phyloP scores from a whole-genome alignment of 441 rosid genomes.

The Euphorbia schlechtendalii region DNA sequence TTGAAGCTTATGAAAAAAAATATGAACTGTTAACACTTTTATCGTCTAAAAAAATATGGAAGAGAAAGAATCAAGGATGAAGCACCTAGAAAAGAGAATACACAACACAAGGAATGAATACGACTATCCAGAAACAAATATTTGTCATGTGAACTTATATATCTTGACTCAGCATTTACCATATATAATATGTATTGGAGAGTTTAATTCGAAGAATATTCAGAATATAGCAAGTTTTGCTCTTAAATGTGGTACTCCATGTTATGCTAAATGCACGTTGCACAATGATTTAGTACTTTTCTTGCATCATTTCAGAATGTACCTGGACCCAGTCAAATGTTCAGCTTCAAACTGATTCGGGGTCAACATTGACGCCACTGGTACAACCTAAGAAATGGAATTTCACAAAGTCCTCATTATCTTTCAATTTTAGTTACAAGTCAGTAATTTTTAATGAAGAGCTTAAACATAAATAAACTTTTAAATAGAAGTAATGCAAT shows the following conservation, averaged over 20 bases:
- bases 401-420: conserved; percentile 11
- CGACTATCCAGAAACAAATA: not conserved
- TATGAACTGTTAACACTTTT: not conserved
- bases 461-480: not conserved
- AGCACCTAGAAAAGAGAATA: not conserved
- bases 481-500: conserved; percentile 1
- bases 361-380: conserved; percentile 98
- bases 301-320: conserved; percentile 18
- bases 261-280: not conserved
- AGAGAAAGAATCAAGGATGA: not conserved
- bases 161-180: not conserved
- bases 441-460: conserved; percentile 7
- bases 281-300: not conserved
- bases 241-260: not conserved
- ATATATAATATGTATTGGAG: not conserved
- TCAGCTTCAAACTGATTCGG: conserved; percentile 99
- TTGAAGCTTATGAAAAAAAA: not conserved
- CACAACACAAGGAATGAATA: not conserved
- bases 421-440: conserved; percentile 12
- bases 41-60: not conserved
- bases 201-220: not conserved
- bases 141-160: not conserved
- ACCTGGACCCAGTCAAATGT: conserved; percentile 78
- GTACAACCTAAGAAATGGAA: conserved; percentile 67
- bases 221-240: not conserved